These are phyloP conservation scores for Fusarium dimerum DNA, from an alignment of 2,329 filamentous ascomycete species.

Conservation along the genomic window DNA sequence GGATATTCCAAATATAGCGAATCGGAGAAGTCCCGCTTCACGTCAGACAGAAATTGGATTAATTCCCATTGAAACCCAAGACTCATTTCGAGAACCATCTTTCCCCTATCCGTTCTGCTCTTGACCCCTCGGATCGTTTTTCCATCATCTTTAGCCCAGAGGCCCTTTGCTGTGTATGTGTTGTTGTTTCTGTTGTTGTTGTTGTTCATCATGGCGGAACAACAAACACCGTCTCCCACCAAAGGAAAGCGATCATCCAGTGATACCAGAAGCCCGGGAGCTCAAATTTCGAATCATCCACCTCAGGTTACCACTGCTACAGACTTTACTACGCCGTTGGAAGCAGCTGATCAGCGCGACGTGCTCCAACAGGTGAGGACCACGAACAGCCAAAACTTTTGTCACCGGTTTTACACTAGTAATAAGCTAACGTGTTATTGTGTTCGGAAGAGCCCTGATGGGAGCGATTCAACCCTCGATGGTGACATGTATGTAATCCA, in stretches of 20 bases:
- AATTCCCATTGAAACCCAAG: no score
- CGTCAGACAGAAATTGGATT: no score
- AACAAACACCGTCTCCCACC: no score
- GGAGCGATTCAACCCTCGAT: neutral
- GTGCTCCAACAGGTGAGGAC: neutral
- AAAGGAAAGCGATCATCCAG: neutral
- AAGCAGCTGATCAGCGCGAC: neutral
- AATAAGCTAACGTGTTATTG: neutral
- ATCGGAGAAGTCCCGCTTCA: no score
- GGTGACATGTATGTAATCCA: conserved; percentile 3
- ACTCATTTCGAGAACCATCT: no score
- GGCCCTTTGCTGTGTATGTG: no score
- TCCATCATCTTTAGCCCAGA: no score
- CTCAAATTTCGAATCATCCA: neutral
- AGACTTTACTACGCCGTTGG: neutral
- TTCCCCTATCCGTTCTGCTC: no score
- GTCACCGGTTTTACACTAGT: neutral
- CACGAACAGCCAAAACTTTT: neutral
- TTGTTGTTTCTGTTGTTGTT: no score
- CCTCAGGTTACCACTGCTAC: neutral
- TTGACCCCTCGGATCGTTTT: no score
- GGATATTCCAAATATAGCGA: no score
- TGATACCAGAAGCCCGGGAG: neutral
- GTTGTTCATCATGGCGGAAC: no score
- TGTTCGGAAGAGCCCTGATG: neutral